phyloP scores from a whole-genome alignment of 1,284 basidiomycete species.

The Ganoderma lingzhi region DNA sequence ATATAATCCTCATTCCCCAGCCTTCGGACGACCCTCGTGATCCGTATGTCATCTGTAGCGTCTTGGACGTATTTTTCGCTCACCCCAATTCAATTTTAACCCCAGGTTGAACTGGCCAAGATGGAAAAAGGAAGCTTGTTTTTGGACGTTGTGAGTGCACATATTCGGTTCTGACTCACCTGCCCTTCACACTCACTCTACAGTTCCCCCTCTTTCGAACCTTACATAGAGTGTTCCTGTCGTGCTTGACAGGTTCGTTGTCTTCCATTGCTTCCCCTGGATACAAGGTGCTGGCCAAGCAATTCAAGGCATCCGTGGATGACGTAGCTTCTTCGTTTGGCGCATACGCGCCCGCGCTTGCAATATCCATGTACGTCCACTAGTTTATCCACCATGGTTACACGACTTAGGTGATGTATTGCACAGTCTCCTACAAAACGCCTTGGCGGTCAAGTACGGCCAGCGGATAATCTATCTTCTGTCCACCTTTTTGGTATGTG shows the following conservation, averaged over 20 bases:
- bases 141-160: conserved; percentile 51
- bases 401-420: not conserved
- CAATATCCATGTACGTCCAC: no score
- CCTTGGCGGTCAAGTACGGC: conserved; percentile 53
- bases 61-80: no score
- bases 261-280: no score
- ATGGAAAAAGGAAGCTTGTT: conserved; percentile 56
- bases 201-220: no score
- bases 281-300: no score
- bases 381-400: conserved; percentile 30
- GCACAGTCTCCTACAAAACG: conserved; percentile 48
- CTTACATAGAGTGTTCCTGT: no score
- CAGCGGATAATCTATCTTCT: conserved; percentile 53
- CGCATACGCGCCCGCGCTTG: no score
- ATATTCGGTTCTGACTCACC: not conserved
- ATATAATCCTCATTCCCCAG: conserved; percentile 55
- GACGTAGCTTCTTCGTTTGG: no score
- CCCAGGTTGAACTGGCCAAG: conserved; percentile 52
- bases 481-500: conserved; percentile 47
- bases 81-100: no score
- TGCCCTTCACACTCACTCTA: not conserved
- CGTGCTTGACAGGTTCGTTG: no score
- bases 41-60: conserved; percentile 37
- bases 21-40: conserved; percentile 54
- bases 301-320: no score